These are phyloP conservation scores for Vanrija pseudolonga DNA, from an alignment of 1,284 basidiomycete species.

Conservation along the genomic window DNA sequence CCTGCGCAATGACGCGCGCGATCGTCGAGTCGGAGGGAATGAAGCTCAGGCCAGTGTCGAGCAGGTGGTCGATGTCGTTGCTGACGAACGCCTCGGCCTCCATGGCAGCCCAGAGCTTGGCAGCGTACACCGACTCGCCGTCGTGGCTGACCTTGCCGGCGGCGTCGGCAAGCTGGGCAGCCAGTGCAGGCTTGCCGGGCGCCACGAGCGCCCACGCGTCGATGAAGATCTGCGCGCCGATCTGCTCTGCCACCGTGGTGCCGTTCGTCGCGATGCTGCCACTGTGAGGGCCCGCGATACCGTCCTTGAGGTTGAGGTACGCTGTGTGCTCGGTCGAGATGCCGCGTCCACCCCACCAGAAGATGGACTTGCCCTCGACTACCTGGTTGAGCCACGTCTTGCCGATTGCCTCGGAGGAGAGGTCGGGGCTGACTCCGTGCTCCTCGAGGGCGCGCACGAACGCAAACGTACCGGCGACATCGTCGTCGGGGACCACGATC, in stretches of 20 bases:
- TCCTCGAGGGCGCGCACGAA: conserved; percentile 4
- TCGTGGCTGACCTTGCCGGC: too few relatives aligned
- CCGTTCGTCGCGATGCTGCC: conserved; percentile 1
- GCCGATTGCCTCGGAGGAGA: background rate
- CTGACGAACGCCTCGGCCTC: conserved; percentile 6
- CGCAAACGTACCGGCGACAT: conserved; percentile 2
- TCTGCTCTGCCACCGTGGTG: background rate
- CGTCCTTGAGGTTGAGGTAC: conserved; percentile 14
- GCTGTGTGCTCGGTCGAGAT: conserved; percentile 41
- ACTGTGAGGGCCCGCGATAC: conserved; percentile 1
- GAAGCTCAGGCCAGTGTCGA: conserved; percentile 2
- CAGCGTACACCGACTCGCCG: too few relatives aligned
- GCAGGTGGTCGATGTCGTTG: conserved; percentile 3
- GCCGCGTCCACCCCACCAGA: conserved; percentile 7
- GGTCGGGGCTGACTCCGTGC: background rate
- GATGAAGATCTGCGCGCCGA: too few relatives aligned
- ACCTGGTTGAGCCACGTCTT: conserved; percentile 8
- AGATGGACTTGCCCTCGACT: conserved; percentile 2
- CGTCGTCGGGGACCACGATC: conserved; percentile 4
- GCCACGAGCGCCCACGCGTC: too few relatives aligned
- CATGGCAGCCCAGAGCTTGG: conserved; percentile 3
- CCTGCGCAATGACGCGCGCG: background rate
- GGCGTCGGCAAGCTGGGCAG: too few relatives aligned
- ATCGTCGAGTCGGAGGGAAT: conserved; percentile 1
- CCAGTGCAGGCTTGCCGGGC: too few relatives aligned